Evolutionary conservation across 768 basidiomycete species (phyloP), one percentile per base, ranked within the genome.

Genomic region (Boletus rubroflammeus): DNA sequence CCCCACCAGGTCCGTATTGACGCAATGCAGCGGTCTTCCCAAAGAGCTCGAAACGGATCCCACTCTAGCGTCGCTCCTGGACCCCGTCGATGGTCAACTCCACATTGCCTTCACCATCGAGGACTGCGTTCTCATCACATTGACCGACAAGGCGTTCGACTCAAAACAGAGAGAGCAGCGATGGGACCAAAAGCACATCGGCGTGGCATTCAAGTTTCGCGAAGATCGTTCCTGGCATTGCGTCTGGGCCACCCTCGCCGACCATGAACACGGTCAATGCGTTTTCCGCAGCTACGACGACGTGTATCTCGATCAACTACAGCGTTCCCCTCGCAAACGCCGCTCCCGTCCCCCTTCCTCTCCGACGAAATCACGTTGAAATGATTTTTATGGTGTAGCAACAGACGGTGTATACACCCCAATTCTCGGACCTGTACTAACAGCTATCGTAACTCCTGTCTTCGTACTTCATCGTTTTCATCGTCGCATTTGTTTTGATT

Each of bases 231-330:
- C 64, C n/a, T 86, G 84, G 84, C 81, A 83, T 54, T 84, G 82
- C 66, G 76, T 86, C 34, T 86, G 81, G 82, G 83, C 82, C n/a
- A 76, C 75, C 26, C 73, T 84, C 55, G 72, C 76, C 23, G 83
- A 85, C 56, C 73, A 77, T 54, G 77, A 82, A 62, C 64, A 70
- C 29, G 75, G 75, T 31, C 66, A 53, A 31, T 81, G 79, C 60
- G 62, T 77, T 29, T 84, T 83, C 63, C 75, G 81, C 57, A 84
- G 76, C 62, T 86, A 81, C 66, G 76, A 79, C 54, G 83, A 84
- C 58, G 80, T 84, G 21, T 84, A 83, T 61, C 68, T 84, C 41
- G 75, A 81, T 48, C 67, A 66, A 48, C 66, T 80, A 40, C 73
- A 75, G 34, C 73, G 73, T 32, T 73, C 75, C 3, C 72, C 77